A percentile compares a stretch with the other conserved stretches of the same genome.
Evolutionary conservation across 1,284 basidiomycete genomes (phyloP).

Genomic region (Cystobasidium sp.): DNA sequence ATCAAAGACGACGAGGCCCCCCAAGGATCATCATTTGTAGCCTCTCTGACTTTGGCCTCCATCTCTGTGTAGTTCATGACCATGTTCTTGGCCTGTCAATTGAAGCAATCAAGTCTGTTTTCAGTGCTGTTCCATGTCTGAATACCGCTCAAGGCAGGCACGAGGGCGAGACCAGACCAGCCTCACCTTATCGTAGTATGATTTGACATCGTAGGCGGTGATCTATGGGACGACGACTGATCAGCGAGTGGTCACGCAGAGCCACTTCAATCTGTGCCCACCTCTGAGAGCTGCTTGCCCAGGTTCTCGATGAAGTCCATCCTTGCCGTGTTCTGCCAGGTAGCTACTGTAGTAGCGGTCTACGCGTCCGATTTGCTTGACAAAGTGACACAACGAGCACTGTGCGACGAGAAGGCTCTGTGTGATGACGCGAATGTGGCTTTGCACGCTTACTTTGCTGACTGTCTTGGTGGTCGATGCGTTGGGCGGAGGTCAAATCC

Average conservation of each 20-base stretch:
- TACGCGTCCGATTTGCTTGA: not conserved
- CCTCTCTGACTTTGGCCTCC: constrained; percentile 95
- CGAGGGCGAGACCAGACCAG: too few species aligned
- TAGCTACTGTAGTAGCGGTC: not conserved
- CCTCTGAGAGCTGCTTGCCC: constrained; percentile 49
- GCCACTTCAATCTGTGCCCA: not conserved
- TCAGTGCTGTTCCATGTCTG: not conserved
- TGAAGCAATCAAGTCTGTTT: not conserved
- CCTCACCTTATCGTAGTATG: constrained; percentile 64
- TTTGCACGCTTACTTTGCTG: too few species aligned
- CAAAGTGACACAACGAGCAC: too few species aligned
- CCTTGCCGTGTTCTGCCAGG: not conserved
- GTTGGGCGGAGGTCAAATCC: too few species aligned
- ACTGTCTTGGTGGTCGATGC: too few species aligned
- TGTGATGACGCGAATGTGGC: too few species aligned
- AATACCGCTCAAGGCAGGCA: constrained; percentile 23
- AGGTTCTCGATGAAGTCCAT: constrained; percentile 52
- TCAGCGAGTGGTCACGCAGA: not conserved
- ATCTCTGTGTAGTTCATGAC: constrained; percentile 79
- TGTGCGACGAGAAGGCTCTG: not conserved
- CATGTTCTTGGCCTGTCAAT: constrained; percentile 65
- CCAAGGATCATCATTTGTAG: constrained; percentile 98
- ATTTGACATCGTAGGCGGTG: constrained; percentile 89
- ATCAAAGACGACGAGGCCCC: constrained; percentile 97
- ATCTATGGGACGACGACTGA: constrained; percentile 59